A percentile compares a stretch with the other conserved stretches of the same genome.
These are phyloP conservation scores for Metroxylon sagu DNA, from an alignment of 176 grass and related monocot species.

Conservation along the genomic window DNA sequence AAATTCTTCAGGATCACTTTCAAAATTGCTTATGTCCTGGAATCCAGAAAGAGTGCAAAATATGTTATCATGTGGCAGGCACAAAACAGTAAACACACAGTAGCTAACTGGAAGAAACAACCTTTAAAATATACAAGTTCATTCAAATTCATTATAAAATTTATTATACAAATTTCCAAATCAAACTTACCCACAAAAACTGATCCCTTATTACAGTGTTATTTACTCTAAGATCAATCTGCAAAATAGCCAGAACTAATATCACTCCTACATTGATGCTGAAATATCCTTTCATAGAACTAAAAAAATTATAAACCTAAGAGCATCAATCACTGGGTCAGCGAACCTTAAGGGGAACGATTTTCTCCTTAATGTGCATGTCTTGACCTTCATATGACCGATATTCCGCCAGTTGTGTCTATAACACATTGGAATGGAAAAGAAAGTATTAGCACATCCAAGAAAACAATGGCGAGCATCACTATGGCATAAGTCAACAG, in stretches of 20 bases:
- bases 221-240: conserved; percentile 90
- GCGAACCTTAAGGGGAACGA: conserved; percentile 80
- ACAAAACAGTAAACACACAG: not conserved
- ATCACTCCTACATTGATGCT: not conserved
- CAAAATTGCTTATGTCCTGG: conserved; percentile 87
- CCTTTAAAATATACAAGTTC: not conserved
- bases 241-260: conserved; percentile 18
- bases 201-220: conserved; percentile 79
- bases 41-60: not conserved
- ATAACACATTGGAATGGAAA: not conserved
- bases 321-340: not conserved
- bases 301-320: not conserved
- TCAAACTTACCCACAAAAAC: conserved; percentile 63
- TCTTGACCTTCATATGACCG: conserved; percentile 93
- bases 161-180: conserved; percentile 1
- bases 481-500: not conserved
- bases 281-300: no score
- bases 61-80: not conserved
- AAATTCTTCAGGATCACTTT: conserved; percentile 91
- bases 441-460: not conserved
- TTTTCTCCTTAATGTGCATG: conserved; percentile 90
- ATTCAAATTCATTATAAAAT: not conserved
- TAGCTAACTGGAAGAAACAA: not conserved
- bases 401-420: conserved; percentile 83
- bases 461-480: no score